phyloP scores from a whole-genome alignment of 345 rosid genomes.

The Lepidium didymum region DNA sequence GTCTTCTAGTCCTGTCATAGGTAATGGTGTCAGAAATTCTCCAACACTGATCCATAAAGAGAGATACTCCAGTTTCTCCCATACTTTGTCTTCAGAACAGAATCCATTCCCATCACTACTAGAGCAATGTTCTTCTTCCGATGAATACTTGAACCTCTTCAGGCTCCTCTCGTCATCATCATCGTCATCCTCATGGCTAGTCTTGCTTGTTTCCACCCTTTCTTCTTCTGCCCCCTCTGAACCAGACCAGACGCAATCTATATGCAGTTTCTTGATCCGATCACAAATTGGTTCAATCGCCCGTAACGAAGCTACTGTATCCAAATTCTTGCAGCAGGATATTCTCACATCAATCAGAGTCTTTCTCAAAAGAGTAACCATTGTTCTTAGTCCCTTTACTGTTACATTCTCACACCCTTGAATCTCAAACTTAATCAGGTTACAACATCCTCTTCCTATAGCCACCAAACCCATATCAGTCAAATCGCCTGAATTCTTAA shows the following conservation, averaged over 20 bases:
- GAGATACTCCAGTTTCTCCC: constrained; percentile 62
- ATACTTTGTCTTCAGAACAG: constrained; percentile 37
- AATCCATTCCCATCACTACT: constrained; percentile 28
- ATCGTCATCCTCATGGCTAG: background rate
- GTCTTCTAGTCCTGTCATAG: constrained; percentile 44
- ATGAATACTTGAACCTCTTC: constrained; percentile 46
- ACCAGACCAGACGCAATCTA: constrained; percentile 78
- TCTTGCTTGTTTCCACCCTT: constrained; percentile 1
- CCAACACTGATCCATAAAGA: constrained; percentile 79
- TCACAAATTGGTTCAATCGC: constrained; percentile 61
- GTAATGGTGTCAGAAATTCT: constrained; percentile 55
- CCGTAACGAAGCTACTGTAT: constrained; percentile 43
- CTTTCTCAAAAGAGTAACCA: constrained; percentile 41
- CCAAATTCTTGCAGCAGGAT: constrained; percentile 57
- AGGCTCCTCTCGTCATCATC: constrained; percentile 24
- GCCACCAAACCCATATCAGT: constrained; percentile 72
- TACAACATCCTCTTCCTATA: constrained; percentile 70
- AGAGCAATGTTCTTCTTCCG: constrained; percentile 19
- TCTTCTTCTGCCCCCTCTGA: constrained; percentile 23
- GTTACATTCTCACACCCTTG: constrained; percentile 80
- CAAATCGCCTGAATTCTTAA: constrained; percentile 60
- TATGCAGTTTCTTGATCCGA: constrained; percentile 56
- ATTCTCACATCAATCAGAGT: constrained; percentile 64
- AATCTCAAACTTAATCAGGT: constrained; percentile 57
- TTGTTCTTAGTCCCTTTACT: constrained; percentile 52